A percentile compares a stretch with the other conserved stretches of the same genome.
phyloP scores from a whole-genome alignment of 2,329 filamentous ascomycete genomes.

The Pseudogymnoascus verrucosus region DNA sequence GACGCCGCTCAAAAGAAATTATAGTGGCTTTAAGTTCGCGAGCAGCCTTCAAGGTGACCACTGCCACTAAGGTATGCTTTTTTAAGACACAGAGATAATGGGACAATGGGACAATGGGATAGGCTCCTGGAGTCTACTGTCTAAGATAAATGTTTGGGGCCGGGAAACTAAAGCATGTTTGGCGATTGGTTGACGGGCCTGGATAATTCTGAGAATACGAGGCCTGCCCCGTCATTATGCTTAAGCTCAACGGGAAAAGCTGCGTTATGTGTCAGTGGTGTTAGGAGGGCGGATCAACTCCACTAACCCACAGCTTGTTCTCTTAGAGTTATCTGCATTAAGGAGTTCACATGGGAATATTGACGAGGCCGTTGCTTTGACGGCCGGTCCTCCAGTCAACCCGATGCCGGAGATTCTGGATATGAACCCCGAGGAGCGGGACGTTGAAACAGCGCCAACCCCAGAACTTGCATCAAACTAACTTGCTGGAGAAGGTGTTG shows the following conservation, averaged over 20 bases:
- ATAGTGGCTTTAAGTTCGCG: neutral
- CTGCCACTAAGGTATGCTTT: neutral
- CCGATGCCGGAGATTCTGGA: neutral
- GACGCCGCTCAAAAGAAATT: neutral
- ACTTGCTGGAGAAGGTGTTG: slow-evolving; percentile 1
- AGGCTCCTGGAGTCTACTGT: neutral
- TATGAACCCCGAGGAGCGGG: neutral
- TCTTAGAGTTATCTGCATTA: neutral
- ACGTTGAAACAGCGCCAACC: neutral
- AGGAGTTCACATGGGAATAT: slow-evolving; percentile 2
- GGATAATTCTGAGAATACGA: neutral
- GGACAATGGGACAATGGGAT: neutral
- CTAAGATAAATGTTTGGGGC: neutral
- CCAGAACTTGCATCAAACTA: neutral
- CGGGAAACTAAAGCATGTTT: neutral
- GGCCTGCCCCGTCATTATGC: neutral
- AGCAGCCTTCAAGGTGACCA: neutral
- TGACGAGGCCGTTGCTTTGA: neutral
- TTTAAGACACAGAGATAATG: neutral
- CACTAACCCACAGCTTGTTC: neutral
- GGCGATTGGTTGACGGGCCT: neutral
- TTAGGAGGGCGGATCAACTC: neutral
- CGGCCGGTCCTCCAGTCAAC: neutral
- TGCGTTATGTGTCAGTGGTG: neutral
- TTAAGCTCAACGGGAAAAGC: neutral